Evolutionary conservation across 306 rosid genomes (phyloP).

Genomic region (Gastrolobium villosum): DNA sequence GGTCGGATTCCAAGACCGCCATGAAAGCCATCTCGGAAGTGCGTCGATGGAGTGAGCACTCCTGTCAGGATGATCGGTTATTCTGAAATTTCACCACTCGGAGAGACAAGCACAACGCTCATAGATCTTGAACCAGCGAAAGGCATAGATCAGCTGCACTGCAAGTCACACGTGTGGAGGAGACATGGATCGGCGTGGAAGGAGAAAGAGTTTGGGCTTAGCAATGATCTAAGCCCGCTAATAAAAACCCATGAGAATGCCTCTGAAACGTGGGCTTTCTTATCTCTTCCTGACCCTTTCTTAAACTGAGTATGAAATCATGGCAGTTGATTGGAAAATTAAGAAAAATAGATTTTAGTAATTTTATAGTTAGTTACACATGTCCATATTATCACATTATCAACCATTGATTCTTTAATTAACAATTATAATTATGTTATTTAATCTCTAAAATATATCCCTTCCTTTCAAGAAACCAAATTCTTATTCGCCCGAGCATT

Average conservation of each 20-base stretch:
- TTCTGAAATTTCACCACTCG: conserved; percentile 31
- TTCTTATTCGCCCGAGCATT: too few species aligned
- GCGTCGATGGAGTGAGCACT: conserved; percentile 35
- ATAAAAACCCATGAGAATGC: neutral
- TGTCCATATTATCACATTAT: too few species aligned
- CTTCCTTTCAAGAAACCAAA: too few species aligned
- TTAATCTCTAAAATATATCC: too few species aligned
- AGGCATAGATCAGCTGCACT: conserved; percentile 44
- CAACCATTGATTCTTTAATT: too few species aligned
- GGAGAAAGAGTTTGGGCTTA: conserved; percentile 38
- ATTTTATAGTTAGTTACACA: too few species aligned
- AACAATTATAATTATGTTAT: too few species aligned
- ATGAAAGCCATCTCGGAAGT: conserved; percentile 88
- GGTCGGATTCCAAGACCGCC: conserved; percentile 99
- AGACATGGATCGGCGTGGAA: conserved; percentile 28
- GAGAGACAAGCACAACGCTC: conserved; percentile 27
- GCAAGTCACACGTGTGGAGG: conserved; percentile 53
- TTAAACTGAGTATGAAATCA: too few species aligned
- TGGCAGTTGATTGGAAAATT: too few species aligned
- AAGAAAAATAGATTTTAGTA: too few species aligned
- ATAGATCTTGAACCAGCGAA: conserved; percentile 58
- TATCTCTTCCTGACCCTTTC: neutral
- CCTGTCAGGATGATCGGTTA: conserved; percentile 27
- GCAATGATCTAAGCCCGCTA: neutral
- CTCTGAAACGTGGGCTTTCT: too few species aligned